Evolutionary conservation across 2,329 filamentous ascomycete species (phyloP), one percentile per base, ranked within the genome.

Genomic region (Coniochaeta sp.): DNA sequence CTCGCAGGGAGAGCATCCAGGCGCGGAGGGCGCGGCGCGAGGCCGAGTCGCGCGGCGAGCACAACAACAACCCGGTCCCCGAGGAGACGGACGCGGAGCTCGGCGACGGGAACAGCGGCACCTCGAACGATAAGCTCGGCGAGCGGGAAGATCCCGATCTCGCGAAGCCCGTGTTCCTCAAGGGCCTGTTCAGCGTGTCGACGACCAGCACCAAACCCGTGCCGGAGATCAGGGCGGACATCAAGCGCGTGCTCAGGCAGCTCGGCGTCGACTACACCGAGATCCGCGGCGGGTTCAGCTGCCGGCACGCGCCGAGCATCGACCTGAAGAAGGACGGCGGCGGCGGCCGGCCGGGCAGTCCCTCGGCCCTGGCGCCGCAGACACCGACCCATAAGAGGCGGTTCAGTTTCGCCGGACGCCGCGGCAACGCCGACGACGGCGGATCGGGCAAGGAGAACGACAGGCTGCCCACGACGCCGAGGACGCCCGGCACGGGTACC

Each of bases 181-280:
- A 98, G 74, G 95, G 95, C 4, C 81, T 99, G 19, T 98, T 99
- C 77, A 98, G 93, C 68, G 95, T 98, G 59, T 96, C 91, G 4
- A 99, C 95, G 0, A 99, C 95, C 7, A 97, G 92, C 61, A 95
- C 88, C 70, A 96, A 96, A 71, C 91, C 93, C 1, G 84, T 98
- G 12, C 80, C 87, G 1, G 86, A 91, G 61, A 99, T 99, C 63
- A 87, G 93, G 42, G 80, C 86, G 7, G 95, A 99, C 70, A 90
- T 99, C 66, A 96, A 96, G 70, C 84, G 93, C 57, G 95, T 98
- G 2, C 77, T 99, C 58, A 89, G 87, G 65, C 88, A 93, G 71
- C 84, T 98, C 17, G 90, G 90, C 17, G 91, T 98, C n/a, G 89
- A 96, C 14, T 97, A 90, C 71, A 86, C 82, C 3, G 93, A 98